Evolutionary conservation across 140 eudicot genomes (phyloP), one percentile per base, ranked within the genome.

Genomic region (Oenanthe javanica): DNA sequence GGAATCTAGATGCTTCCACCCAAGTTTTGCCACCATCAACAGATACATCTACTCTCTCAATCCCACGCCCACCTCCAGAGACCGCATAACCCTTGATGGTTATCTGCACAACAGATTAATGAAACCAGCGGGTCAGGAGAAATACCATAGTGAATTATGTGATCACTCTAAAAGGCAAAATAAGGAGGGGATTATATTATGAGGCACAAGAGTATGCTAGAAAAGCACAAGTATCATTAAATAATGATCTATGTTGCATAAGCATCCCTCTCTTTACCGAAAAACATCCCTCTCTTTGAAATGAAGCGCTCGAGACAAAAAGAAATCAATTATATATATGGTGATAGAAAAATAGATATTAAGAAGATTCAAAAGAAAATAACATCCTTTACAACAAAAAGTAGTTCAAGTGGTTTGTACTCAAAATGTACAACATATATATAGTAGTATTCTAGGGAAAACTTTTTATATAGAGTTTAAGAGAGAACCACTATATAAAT

Each of bases 61-160:
- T 94, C 80, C 98, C 98, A 79, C 98, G 93, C 25, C 97, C 97
- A 74, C 98, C 98, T 71, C 98, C 97, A 79, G 98, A 94, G 63
- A 84, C 92, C 57, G 98, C 98, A 86, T 94, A 94, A 52, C 98
- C 98, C 87, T 91, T 94, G 77, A 94, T 84, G 69, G 83, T 86
- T 82, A 90, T 79, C 98, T 94, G 91, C 77, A 74, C 16, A 75
- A 36, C 57, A 69, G 23, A 59, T 67, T 15, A 7, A 1, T 18
- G 9, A 46, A 72, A 6, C 36, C 36, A 11, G 16, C 4, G 0
- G 47, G 72, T 64, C 72, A 64, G 72, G 72, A 64, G 11, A 25
- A 64, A n/a, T 64, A 64, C 43, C 43, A 2, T 23, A 1, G 38
- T 64, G 72, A 2, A 2, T 25, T 9, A 64, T 2, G 5, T 0